phyloP scores from a whole-genome alignment of 2,329 filamentous ascomycete species.

The Bipolaris cookei region DNA sequence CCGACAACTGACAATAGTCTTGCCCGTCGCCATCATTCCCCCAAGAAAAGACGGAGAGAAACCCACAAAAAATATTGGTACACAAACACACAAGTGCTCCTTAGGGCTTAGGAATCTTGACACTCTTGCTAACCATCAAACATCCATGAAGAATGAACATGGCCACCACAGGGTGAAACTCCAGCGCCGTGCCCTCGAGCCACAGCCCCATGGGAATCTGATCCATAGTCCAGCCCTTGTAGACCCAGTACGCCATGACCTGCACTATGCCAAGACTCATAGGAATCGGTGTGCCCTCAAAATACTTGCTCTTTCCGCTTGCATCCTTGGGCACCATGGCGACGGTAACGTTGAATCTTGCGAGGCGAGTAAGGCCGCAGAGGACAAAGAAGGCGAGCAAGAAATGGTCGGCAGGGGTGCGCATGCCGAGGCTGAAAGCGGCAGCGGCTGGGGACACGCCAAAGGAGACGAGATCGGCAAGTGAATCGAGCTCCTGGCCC shows the following conservation, averaged over 20 bases:
- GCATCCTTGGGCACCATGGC: slow-evolving; percentile 88
- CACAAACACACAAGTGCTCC: not conserved
- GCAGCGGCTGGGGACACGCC: slow-evolving; percentile 86
- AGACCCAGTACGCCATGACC: slow-evolving; percentile 89
- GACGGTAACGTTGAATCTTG: slow-evolving; percentile 97
- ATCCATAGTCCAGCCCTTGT: slow-evolving; percentile 77
- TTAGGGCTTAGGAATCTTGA: slow-evolving; percentile 88
- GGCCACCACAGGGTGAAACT: slow-evolving; percentile 82
- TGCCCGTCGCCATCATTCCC: not conserved
- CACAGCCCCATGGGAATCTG: slow-evolving; percentile 77
- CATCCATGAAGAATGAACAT: slow-evolving; percentile 90
- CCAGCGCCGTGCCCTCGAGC: slow-evolving; percentile 70
- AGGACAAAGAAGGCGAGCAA: slow-evolving; percentile 89
- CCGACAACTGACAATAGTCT: not conserved
- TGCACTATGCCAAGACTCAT: slow-evolving; percentile 82
- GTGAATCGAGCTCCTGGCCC: slow-evolving; percentile 95
- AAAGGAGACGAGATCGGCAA: slow-evolving; percentile 96
- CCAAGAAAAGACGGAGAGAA: not conserved
- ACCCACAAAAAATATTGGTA: not conserved
- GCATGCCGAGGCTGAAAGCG: slow-evolving; percentile 87
- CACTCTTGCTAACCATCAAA: slow-evolving; percentile 92
- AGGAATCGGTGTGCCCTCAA: slow-evolving; percentile 95
- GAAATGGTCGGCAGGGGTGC: slow-evolving; percentile 82
- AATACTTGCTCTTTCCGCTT: slow-evolving; percentile 89
- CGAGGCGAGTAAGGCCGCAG: slow-evolving; percentile 89